Base-by-base conservation (phyloP, 2,329 filamentous ascomycete genomes). In the Rosellinia necatrix region DNA sequence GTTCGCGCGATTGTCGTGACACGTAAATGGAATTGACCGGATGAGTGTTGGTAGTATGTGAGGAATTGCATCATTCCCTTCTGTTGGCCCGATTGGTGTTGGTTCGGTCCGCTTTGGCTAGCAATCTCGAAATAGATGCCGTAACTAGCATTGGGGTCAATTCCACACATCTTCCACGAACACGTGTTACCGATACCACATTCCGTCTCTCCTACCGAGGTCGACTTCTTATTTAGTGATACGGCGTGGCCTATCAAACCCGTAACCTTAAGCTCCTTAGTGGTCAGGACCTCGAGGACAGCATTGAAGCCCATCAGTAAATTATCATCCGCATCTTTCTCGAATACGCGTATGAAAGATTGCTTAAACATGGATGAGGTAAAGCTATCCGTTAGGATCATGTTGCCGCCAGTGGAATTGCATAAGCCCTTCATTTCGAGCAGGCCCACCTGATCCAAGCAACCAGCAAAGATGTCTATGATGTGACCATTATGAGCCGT, bases 311-410 rank as follows among this genome's bases (percentile, higher is more conserved):
- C 94, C 94, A 99, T 99, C 8, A 96, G 77, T 12, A 99, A 82
- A 71, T 97, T 96, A 64, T 97, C 94, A 56, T 96, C 89, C 1
- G 83, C 91, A 70, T 99, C 94, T 75, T 97, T 97, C 72, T 99
- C 94, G 70, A 99, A 99, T 15, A 99, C 87, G 56, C 96, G 89
- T 48, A 96, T 89, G 69, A 99, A 99, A 0, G 94, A 97, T 72
- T 99, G 94, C 78, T 94, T 97, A 81, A 97, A 99, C 88, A 99
- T 97, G 56, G 93, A 97, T 0, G 94, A 96, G 3, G 93, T 97
- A 73, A 99, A 99, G 72, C 92, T 97, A 73, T 99, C 94, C 1
- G 94, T 97, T 63, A 99, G 78, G 62, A 99, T 96, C 88, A 99
- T 99, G 71, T 99, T 92, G 32, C 94, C 94, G 63, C 94, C 94